Evolutionary conservation across 768 basidiomycete species (phyloP).

Genomic region (Cantharellus cinnabarinus): DNA sequence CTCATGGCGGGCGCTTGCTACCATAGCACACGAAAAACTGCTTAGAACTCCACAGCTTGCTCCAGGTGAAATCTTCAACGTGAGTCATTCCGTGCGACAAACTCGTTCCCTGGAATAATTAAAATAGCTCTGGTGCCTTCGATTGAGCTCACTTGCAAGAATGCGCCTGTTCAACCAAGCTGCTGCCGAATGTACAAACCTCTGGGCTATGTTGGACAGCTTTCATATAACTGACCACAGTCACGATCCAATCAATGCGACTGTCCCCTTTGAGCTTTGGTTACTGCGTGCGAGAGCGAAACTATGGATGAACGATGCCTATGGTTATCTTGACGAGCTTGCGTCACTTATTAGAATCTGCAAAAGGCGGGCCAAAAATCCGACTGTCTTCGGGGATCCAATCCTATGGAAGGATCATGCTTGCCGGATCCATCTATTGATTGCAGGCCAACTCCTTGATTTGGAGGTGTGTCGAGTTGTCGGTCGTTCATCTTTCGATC

Average conservation of each 20-base stretch:
- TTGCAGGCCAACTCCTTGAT: conserved; percentile 65
- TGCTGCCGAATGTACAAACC: conserved; percentile 64
- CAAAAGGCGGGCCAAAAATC: conserved; percentile 16
- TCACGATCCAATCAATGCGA: conserved; percentile 28
- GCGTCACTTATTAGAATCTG: conserved; percentile 41
- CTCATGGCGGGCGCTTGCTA: conserved; percentile 70
- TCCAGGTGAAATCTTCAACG: conserved; percentile 39
- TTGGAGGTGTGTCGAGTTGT: conserved; percentile 38
- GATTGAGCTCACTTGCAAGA: conserved; percentile 56
- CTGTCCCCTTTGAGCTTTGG: conserved; percentile 36
- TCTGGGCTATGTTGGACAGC: conserved; percentile 48
- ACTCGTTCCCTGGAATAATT: neutral
- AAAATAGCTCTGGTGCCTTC: conserved; percentile 61
- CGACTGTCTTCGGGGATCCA: conserved; percentile 9
- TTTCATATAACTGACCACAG: conserved; percentile 24
- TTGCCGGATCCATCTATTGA: conserved; percentile 50
- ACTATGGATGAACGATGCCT: conserved; percentile 66
- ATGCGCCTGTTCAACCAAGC: conserved; percentile 73
- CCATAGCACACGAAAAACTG: conserved; percentile 62
- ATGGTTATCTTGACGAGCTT: conserved; percentile 62
- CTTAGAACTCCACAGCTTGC: conserved; percentile 53
- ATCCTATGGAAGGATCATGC: conserved; percentile 75
- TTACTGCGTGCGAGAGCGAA: conserved; percentile 54
- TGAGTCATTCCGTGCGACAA: conserved; percentile 18
- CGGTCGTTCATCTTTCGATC: neutral